Evolutionary conservation across 208 protist species (phyloP), one percentile per base, ranked within the genome.

Genomic region (Leishmania tropica): DNA sequence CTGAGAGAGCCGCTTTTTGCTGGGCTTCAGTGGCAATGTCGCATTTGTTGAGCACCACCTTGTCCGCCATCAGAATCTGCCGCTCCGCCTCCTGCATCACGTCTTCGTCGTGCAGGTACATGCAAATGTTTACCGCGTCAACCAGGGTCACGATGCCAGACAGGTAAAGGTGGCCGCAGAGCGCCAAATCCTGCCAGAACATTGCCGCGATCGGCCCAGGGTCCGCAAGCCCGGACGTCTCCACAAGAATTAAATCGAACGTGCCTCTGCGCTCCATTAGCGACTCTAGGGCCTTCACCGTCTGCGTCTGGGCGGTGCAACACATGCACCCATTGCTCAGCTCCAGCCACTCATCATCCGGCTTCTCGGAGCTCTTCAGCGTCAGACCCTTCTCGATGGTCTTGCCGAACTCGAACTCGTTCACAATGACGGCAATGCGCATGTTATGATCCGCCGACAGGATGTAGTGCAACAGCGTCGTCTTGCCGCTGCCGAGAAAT

Each of bases 241-340:
- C 95, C 24, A 98, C 95, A 15, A 98, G 86, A 75, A 98, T 94
- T 37, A 97, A 85, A 81, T 98, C 96, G 75, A 98, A 98, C 1
- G 93, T 96, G 58, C 95, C 95, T 67, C 94, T 96, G 45, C 91
- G 86, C 81, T 83, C 28, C 85, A 98, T 96, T 42, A 98, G 87
- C 1, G 81, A 88, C 87, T 98, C 96, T 1, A 98, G 89, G 31
- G 95, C 94, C 68, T 89, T 83, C 35, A 98, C 93, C 3, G 95
- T 95, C 80, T 97, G 90, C 19, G 91, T 89, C 80, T 98, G 96
- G 10, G 98, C 95, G 3, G 94, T 98, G 90, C 98, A 99, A 84
- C 97, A 99, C 84, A 99, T 96, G 88, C 97, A 99, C 10, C 98
- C 98, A 80, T 99, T 99, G 62, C 93, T 93, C 60, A 99, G 86